Conservation (phyloP, 208 protist species). For the Wallacemonas rigidus region DNA sequence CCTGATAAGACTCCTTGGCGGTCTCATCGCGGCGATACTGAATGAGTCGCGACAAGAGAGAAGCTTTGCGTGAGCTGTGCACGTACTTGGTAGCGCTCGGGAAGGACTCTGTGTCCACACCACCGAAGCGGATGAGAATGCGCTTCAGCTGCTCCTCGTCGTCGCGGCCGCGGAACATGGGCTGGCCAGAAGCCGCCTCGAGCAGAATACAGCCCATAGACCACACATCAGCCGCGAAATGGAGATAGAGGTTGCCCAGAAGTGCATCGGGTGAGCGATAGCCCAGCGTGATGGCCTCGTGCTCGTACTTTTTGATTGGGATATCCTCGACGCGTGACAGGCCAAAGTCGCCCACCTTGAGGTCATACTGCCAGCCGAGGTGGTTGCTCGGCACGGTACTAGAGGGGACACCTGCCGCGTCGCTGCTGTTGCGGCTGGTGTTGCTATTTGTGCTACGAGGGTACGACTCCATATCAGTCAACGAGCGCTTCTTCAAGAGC, state of each 20-base stretch:
- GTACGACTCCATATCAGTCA: not conserved
- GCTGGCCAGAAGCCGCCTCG: conserved; percentile 73
- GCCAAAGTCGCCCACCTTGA: conserved; percentile 92
- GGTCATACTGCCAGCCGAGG: conserved; percentile 27
- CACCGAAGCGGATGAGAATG: conserved; percentile 89
- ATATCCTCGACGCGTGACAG: conserved; percentile 84
- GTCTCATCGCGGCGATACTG: not conserved
- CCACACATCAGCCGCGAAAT: conserved; percentile 88
- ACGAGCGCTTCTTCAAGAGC: conserved; percentile 50
- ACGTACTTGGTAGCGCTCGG: conserved; percentile 56
- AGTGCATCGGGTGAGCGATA: conserved; percentile 94
- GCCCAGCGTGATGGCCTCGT: conserved; percentile 94
- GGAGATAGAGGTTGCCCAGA: conserved; percentile 82
- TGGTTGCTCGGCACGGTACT: not conserved
- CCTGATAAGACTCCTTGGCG: conserved; percentile 13
- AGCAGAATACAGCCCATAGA: conserved; percentile 92
- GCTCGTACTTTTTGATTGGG: conserved; percentile 90
- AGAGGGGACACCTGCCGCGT: not conserved
- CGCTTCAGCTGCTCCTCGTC: conserved; percentile 86
- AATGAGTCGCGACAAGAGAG: conserved; percentile 17
- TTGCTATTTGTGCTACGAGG: not conserved
- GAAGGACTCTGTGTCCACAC: conserved; percentile 71
- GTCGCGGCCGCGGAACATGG: conserved; percentile 79
- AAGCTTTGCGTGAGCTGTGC: conserved; percentile 30
- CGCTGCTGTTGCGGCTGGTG: not conserved